Percentiles rank a stretch among this genome's conserved stretches.
These are phyloP conservation scores for Penicillium corylophilum DNA, from an alignment of 2,329 filamentous ascomycete species.

Conservation along the genomic window DNA sequence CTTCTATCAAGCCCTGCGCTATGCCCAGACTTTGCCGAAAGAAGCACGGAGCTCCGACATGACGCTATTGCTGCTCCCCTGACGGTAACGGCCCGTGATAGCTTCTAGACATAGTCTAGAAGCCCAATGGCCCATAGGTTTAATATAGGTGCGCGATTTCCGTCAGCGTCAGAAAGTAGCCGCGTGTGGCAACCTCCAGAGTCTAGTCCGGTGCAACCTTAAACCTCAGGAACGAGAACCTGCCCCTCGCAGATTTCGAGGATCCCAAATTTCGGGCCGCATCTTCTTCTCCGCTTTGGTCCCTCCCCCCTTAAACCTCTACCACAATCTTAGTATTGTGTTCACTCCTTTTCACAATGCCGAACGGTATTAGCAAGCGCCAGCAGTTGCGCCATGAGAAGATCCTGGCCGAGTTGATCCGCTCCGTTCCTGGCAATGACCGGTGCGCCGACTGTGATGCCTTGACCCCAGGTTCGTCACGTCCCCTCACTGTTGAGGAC, in stretches of 20 bases:
- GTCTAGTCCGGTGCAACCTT: background rate
- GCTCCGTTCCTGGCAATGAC: conserved; percentile 82
- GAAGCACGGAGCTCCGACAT: background rate
- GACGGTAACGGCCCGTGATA: background rate
- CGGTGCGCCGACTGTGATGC: conserved; percentile 90
- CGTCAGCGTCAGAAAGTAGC: background rate
- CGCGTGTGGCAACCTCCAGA: background rate
- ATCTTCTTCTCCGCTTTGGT: conserved; percentile 10
- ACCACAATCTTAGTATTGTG: conserved; percentile 20
- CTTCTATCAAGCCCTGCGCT: background rate
- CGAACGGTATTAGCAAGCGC: conserved; percentile 81
- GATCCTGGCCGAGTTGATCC: conserved; percentile 82
- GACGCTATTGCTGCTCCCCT: background rate
- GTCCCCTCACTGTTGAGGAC: conserved; percentile 27
- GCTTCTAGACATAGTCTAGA: conserved; percentile 1
- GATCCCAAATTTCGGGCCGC: conserved; percentile 4
- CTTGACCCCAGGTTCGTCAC: conserved; percentile 78
- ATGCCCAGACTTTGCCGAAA: background rate
- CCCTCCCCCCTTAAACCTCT: conserved; percentile 11
- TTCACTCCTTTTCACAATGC: conserved; percentile 53
- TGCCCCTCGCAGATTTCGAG: conserved; percentile 1
- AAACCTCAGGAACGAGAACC: background rate
- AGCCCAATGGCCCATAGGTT: background rate
- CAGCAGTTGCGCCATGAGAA: conserved; percentile 98
- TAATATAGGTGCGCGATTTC: background rate